phyloP scores from a whole-genome alignment of 371 early-diverging fungal genomes.

The Mortierella sp. region DNA sequence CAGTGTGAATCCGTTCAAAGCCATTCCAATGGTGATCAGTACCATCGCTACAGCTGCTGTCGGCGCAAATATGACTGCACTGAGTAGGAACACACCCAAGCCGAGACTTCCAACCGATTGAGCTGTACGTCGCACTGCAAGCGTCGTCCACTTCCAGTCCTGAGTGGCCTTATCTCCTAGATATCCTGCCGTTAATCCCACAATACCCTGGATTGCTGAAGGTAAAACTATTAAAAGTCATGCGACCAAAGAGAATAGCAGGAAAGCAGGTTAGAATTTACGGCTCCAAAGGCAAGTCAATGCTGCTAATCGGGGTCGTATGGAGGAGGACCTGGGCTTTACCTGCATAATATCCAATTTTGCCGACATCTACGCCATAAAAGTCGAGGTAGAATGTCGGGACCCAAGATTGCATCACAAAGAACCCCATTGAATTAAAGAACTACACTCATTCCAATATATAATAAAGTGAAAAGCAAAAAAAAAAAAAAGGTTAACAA shows the following conservation, averaged over 20 bases:
- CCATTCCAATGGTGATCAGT: slow-evolving; percentile 50
- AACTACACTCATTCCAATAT: too few species aligned
- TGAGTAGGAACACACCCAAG: slow-evolving; percentile 35
- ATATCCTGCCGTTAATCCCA: slow-evolving; percentile 45
- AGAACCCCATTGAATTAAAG: slow-evolving; percentile 53
- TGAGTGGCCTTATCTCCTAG: slow-evolving; percentile 49
- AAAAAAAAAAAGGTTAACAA: background rate
- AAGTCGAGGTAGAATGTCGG: slow-evolving; percentile 56
- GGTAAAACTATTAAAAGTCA: slow-evolving; percentile 34
- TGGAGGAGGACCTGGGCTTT: background rate
- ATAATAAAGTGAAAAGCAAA: background rate
- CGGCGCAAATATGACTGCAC: slow-evolving; percentile 36
- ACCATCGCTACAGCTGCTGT: slow-evolving; percentile 40
- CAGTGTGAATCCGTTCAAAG: slow-evolving; percentile 52
- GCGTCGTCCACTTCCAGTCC: slow-evolving; percentile 33
- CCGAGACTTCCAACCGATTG: slow-evolving; percentile 47
- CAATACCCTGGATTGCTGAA: slow-evolving; percentile 35
- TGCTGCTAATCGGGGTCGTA: background rate
- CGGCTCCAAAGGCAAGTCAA: too few species aligned
- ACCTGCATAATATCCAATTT: slow-evolving; percentile 57
- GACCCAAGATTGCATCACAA: slow-evolving; percentile 54
- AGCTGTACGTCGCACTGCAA: slow-evolving; percentile 39
- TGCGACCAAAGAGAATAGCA: background rate
- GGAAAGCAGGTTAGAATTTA: background rate
- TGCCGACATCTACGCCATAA: slow-evolving; percentile 55